Percentiles rank a stretch among this genome's conserved stretches.
These are phyloP conservation scores for Coprinopsis sp. DNA, from an alignment of 768 basidiomycete species.

Conservation along the genomic window DNA sequence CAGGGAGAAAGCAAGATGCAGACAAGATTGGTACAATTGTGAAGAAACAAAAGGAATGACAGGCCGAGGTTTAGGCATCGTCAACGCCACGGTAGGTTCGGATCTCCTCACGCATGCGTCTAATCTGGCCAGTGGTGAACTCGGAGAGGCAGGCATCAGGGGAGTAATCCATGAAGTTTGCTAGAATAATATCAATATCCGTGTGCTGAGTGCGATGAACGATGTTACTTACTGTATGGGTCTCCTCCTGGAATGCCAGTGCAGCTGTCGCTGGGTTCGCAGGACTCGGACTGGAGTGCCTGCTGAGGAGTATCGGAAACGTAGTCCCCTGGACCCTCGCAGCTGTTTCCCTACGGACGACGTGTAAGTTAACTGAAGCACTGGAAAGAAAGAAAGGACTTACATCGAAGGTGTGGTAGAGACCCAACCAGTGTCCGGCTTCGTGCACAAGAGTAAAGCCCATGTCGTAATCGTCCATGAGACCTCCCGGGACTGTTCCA, in stretches of 20 bases:
- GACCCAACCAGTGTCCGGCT: constrained; percentile 35
- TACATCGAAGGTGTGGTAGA: constrained; percentile 38
- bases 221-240: no score
- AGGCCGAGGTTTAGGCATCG: no score
- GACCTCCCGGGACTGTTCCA: not conserved
- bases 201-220: not conserved
- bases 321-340: constrained; percentile 17
- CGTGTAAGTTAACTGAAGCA: not conserved
- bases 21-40: no score
- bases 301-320: constrained; percentile 28
- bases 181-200: constrained; percentile 14
- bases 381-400: constrained; percentile 13
- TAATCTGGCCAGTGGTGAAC: constrained; percentile 43
- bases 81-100: no score
- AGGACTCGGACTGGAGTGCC: no score
- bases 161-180: constrained; percentile 53
- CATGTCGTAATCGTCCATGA: constrained; percentile 7
- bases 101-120: constrained; percentile 36
- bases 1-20: no score
- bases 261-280: no score
- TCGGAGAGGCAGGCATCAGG: constrained; percentile 44
- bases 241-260: no score
- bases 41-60: no score
- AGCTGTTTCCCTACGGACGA: not conserved
- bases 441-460: constrained; percentile 32